Evolutionary conservation across 2,329 filamentous ascomycete species (phyloP).

Genomic region (Paecilomyces formosus): DNA sequence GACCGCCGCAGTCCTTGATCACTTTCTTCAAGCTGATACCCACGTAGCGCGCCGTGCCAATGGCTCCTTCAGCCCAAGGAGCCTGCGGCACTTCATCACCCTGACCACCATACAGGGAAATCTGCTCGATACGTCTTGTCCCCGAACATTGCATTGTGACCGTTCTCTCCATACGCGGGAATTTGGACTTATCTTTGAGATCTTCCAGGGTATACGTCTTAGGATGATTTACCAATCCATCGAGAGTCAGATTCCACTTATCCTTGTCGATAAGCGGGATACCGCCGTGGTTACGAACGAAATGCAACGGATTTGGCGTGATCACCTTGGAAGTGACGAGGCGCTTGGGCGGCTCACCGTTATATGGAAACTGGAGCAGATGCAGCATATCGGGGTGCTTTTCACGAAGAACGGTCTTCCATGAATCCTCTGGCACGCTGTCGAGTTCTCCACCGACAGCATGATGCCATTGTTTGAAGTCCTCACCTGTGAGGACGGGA

Average conservation of each 20-base stretch:
- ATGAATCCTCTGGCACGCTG: conserved; percentile 50
- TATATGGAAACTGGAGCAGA: conserved; percentile 57
- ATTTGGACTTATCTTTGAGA: conserved; percentile 52
- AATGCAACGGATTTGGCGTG: conserved; percentile 57
- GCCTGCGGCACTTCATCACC: conserved; percentile 52
- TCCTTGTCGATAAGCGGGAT: conserved; percentile 58
- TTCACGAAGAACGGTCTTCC: conserved; percentile 49
- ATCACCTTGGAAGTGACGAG: conserved; percentile 49
- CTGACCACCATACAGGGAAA: conserved; percentile 56
- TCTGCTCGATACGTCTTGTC: conserved; percentile 63
- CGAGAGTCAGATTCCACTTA: conserved; percentile 47
- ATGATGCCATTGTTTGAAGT: conserved; percentile 54
- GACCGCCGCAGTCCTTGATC: conserved; percentile 62
- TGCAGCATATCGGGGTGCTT: conserved; percentile 57
- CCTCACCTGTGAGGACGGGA: conserved; percentile 48
- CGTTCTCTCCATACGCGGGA: conserved; percentile 52
- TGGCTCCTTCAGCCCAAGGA: conserved; percentile 59
- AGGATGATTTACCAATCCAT: conserved; percentile 55
- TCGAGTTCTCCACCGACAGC: conserved; percentile 43
- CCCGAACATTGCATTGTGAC: conserved; percentile 63
- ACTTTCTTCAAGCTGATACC: conserved; percentile 62
- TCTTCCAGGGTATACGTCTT: conserved; percentile 52
- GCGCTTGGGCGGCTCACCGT: conserved; percentile 54
- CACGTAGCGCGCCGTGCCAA: conserved; percentile 56
- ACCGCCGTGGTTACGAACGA: conserved; percentile 65